Conservation (phyloP, 2,329 filamentous ascomycete species). For the Cytospora paraplurivora region DNA sequence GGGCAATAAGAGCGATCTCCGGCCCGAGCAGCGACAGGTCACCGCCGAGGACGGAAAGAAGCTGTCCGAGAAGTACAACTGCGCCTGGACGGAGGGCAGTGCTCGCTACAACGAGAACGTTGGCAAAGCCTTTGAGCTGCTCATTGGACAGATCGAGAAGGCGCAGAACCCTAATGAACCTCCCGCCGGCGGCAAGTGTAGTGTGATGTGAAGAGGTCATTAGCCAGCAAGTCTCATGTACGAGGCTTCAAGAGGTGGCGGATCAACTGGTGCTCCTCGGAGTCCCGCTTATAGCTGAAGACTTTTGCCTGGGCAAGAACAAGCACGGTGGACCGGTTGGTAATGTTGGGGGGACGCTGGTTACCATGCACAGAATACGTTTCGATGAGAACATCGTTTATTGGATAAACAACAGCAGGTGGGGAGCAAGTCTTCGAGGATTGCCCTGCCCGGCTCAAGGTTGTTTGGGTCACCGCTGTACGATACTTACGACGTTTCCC, state of each 20-base stretch:
- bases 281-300: neutral
- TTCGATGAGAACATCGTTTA: neutral
- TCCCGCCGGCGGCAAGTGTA: conserved; percentile 77
- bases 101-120: conserved; percentile 96
- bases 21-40: conserved; percentile 91
- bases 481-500: conserved; percentile 5
- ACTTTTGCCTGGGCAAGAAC: neutral
- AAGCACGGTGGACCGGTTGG: conserved; percentile 5
- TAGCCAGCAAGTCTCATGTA: neutral
- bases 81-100: conserved; percentile 92
- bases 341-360: conserved; percentile 13
- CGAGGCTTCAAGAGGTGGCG: neutral
- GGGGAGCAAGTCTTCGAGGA: conserved; percentile 1
- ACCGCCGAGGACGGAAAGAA: conserved; percentile 81
- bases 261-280: neutral
- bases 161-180: conserved; percentile 87
- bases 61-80: conserved; percentile 83
- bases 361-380: conserved; percentile 14
- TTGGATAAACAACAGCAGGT: conserved; percentile 4
- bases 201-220: conserved; percentile 68
- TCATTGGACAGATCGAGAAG: conserved; percentile 95
- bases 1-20: conserved; percentile 94
- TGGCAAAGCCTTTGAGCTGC: conserved; percentile 84
- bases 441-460: neutral
- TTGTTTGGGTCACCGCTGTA: conserved; percentile 5